Evolutionary conservation across 2,329 filamentous ascomycete species (phyloP), one percentile per base, ranked within the genome.

Genomic region (Diaporthe ilicicola): DNA sequence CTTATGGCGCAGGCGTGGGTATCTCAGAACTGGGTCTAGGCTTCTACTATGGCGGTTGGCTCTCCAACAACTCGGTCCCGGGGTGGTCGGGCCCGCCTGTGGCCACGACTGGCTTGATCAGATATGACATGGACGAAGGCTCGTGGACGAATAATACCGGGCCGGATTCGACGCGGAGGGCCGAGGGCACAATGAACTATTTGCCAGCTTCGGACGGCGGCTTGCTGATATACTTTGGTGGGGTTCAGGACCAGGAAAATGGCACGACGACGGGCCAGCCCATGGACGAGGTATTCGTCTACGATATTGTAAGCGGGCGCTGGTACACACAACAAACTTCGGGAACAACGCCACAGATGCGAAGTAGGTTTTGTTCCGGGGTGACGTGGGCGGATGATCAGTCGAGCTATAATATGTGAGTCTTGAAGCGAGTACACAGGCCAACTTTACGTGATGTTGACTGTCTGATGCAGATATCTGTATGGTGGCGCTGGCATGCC

Each of bases 381-480:
- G 87, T 84, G 17, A 87, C 87, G 1, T 91, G 89, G 84, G 84
- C 89, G 0, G 75, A 83, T 10, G 90, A 91, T 74, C 82, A 85
- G 68, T 89, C 88, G 17, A 90, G 88, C 9, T 91, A 91, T 75
- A 91, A 92, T 74, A 88, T 92, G 87, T 91, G 75, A 78, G 87
- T 79, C 65, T 34, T 3, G 56, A 32, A 19, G 22, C 29, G 12
- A 13, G 46, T 27, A 61, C 27, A 59, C 73, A 74, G 44, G 77
- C 44, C 15, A 27, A 10, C 13, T 29, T 8, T 42, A 61, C 37
- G 12, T n/a, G 15, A 9, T 13, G 2, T 42, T 59, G 19, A 53
- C 74, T 75, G 27, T 71, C 22, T 19, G 17, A 10, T 32, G 6
- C 70, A 90, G 88, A 44, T 91, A 91, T 74, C 76, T 91, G 3